Base-by-base conservation (phyloP, 306 rosid genomes). In the Abrus pulchellus region DNA sequence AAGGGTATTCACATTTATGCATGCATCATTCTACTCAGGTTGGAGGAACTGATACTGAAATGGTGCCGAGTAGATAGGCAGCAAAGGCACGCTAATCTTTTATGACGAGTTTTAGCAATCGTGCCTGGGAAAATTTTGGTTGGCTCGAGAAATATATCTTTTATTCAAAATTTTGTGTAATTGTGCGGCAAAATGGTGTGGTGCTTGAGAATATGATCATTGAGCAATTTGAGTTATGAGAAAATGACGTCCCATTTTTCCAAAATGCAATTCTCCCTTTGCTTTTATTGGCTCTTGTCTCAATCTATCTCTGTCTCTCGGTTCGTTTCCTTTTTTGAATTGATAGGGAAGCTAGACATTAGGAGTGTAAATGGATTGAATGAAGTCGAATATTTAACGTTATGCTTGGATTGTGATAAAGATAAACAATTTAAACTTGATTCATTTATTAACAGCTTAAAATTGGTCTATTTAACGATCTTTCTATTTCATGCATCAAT, bases 101-200 rank as follows among this genome's bases (percentile, higher is more conserved):
- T 54, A 60, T 64, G 59, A 28, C 5, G 7, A 60, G 72, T 45
- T 79, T 60, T 79, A 43, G 62, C 54, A 14, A 38, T 41, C 13
- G 73, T 60, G 10, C 82, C 49, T 53, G n/a, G 57, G 83, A 33
- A 65, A 60, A 32, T 68, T 65, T 78, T 79, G 81, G 12, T 20
- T 50, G 68, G 27, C 56, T 4, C 20, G 49, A 10, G 7, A 40
- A 27, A 61, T 72, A 0, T 49, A 14, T 49, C 47, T 20, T 20
- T 20, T 20, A 34, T 57, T 50, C 48, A 66, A 34, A 33, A 12
- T 29, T 11, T 29, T 59, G 45, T 64, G 5, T 12, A 34, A 68
- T 56, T 36, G 20, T 36, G 68, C n/a, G 33, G 43, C 28, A 1
- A 43, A 20, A 20, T 20, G 20, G 20, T 49, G 2, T 29, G 41